A percentile compares a stretch with the other conserved stretches of the same genome.
Conservation (phyloP, 2,329 filamentous ascomycete species). For the Berkeleyomyces rouxiae region DNA sequence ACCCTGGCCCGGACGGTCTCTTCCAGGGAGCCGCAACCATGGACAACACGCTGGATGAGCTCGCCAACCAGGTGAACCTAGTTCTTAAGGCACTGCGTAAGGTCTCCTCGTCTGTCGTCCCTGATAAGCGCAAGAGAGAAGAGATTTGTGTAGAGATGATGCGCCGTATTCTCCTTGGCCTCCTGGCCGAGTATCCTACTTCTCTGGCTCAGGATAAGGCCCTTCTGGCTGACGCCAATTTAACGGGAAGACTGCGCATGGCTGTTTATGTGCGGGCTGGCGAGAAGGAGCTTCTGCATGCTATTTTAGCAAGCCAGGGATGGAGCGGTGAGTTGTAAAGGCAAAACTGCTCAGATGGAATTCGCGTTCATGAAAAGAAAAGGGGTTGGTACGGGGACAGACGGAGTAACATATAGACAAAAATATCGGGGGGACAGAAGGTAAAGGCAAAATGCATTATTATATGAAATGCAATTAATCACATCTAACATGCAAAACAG, state of each 20-base stretch:
- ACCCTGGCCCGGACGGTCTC: slow-evolving; percentile 33
- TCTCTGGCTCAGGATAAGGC: slow-evolving; percentile 25
- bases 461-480: not conserved
- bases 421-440: not conserved
- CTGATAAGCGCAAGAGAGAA: slow-evolving; percentile 34
- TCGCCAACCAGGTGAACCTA: slow-evolving; percentile 34
- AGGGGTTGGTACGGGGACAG: slow-evolving; percentile 2
- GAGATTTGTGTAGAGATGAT: slow-evolving; percentile 28
- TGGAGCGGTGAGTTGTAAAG: slow-evolving; percentile 18
- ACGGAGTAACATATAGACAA: not conserved
- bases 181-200: slow-evolving; percentile 28
- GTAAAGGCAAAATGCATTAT: not conserved
- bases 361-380: slow-evolving; percentile 17
- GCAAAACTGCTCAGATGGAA: not conserved
- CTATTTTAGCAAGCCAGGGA: slow-evolving; percentile 26
- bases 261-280: slow-evolving; percentile 52
- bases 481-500: not conserved
- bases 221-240: slow-evolving; percentile 20
- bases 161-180: slow-evolving; percentile 22
- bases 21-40: slow-evolving; percentile 24
- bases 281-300: slow-evolving; percentile 50
- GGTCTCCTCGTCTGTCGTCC: slow-evolving; percentile 24
- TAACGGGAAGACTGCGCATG: slow-evolving; percentile 33
- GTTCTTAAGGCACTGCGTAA: slow-evolving; percentile 35
- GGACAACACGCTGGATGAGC: slow-evolving; percentile 30